Conservation (phyloP, 2,329 filamentous ascomycete species). For the Xylaria sp. region DNA sequence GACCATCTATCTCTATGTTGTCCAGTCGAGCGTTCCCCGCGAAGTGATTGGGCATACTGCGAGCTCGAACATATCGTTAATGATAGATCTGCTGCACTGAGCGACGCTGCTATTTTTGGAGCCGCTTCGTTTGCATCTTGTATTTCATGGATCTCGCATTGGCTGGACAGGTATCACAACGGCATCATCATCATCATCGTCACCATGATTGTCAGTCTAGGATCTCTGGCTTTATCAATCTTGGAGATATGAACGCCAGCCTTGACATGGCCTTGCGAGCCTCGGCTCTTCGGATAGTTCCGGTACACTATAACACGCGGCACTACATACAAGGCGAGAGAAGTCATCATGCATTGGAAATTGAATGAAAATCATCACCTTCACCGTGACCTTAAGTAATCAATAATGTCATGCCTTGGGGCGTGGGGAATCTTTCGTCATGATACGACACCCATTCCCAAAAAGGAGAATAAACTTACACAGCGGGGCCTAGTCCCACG, state of each 20-base stretch:
- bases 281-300: constrained; percentile 5
- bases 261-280: constrained; percentile 31
- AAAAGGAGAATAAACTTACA: neutral
- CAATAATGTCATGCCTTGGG: constrained; percentile 18
- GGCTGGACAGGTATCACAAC: neutral
- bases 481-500: constrained; percentile 16
- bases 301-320: neutral
- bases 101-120: constrained; percentile 19
- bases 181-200: neutral
- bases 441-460: constrained; percentile 5
- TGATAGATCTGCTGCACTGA: constrained; percentile 10
- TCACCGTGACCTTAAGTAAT: constrained; percentile 19
- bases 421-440: constrained; percentile 17
- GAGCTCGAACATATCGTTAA: neutral
- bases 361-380: constrained; percentile 27
- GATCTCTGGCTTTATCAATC: neutral
- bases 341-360: constrained; percentile 29
- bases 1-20: constrained; percentile 5
- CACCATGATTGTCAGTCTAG: neutral
- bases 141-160: constrained; percentile 12
- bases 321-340: too few relatives aligned
- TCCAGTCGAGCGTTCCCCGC: neutral
- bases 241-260: constrained; percentile 1
- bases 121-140: neutral
- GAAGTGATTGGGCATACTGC: constrained; percentile 8